phyloP scores from a whole-genome alignment of 495 filamentous ascomycete genomes.

The Apiosordaria backusii region DNA sequence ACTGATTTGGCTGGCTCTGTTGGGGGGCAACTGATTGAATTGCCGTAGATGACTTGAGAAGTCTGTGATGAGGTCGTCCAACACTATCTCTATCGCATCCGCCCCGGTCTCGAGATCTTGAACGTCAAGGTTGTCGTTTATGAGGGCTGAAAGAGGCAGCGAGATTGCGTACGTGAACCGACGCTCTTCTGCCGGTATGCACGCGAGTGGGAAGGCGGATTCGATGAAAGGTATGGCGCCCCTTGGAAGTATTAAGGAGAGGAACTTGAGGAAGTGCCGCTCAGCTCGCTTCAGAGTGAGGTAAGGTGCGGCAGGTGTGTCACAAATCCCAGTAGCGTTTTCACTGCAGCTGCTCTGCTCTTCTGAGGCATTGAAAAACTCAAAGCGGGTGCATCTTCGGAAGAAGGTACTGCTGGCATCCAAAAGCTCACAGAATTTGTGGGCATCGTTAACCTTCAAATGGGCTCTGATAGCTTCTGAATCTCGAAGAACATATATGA shows the following conservation, averaged over 20 bases:
- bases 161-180: constrained; percentile 65
- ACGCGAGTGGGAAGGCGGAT: constrained; percentile 62
- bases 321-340: constrained; percentile 25
- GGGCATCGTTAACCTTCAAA: constrained; percentile 51
- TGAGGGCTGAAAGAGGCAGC: constrained; percentile 53
- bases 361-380: constrained; percentile 67
- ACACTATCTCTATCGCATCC: constrained; percentile 65
- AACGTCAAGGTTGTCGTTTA: constrained; percentile 47
- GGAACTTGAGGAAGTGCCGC: constrained; percentile 65
- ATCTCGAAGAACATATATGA: constrained; percentile 64
- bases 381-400: constrained; percentile 64
- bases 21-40: constrained; percentile 46
- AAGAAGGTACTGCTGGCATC: constrained; percentile 48
- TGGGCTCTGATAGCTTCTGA: constrained; percentile 57
- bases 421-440: constrained; percentile 46
- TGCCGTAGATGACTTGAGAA: constrained; percentile 37
- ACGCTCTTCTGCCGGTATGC: constrained; percentile 57
- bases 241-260: constrained; percentile 56
- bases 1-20: constrained; percentile 48
- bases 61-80: constrained; percentile 48
- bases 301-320: constrained; percentile 53
- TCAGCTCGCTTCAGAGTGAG: constrained; percentile 70
- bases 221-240: constrained; percentile 55
- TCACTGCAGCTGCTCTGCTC: constrained; percentile 13
- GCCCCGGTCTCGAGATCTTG: constrained; percentile 60